Base-by-base conservation (phyloP, 164 flowering plant species). In the Chimonanthus praecox region DNA sequence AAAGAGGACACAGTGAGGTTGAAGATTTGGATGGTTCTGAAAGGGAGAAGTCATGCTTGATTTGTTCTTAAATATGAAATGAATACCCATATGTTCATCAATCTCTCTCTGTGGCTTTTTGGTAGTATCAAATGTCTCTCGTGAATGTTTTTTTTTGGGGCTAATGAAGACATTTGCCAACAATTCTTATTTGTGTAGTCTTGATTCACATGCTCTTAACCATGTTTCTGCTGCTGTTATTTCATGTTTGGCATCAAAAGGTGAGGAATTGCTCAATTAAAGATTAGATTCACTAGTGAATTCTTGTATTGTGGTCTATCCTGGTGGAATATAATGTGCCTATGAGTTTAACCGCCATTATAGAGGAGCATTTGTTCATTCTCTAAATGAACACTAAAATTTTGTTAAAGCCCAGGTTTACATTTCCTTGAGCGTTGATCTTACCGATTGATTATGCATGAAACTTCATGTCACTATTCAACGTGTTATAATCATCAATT, bases 241-340 rank as follows among this genome's bases (percentile, higher is more conserved):
- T 63, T 43, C 33, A 63, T 63, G 48, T 48, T 66, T 66, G 49
- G 68, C 48, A 66, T 66, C 45, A 45, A 66, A 66, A 66, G 65
- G 20, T 62, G 21, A 66, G 45, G 68, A 13, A 2, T 66, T n/a
- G 15, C 15, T 66, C 47, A 44, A 11, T 10, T 10, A 20, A 63
- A 7, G 11, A 18, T 63, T 20, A 63, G 66, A 16, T 5, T 66
- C 47, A 15, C 8, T 66, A 46, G 11, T 54, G 11, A 11, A 54
- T 54, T 11, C 4, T 10, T 4, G 16, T 5, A 10, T 10, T 11
- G 60, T 54, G 9, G 16, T n/a, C 4, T n/a, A 54, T 54, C 16
- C 13, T 54, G 11, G 16, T 13, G 5, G 60, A 54, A n/a, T n/a
- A 54, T 54, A 54, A 54, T 54, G 15, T 54, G 60, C 60, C 6